Base-by-base conservation (phyloP, 805 yeast genomes). In the Cyberlindnera veronae region DNA sequence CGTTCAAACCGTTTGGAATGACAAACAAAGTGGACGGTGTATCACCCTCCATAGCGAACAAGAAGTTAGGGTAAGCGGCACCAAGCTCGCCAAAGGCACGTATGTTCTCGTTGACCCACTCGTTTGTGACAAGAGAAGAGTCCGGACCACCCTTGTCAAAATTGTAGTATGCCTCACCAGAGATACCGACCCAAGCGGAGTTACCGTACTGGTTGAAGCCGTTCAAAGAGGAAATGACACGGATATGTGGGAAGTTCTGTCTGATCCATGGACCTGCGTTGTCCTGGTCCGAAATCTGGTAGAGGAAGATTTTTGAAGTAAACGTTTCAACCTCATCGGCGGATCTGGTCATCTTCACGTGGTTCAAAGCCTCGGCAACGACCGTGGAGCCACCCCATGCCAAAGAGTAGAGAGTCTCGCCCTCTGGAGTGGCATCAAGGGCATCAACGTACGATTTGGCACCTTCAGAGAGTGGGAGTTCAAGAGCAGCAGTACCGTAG, bases 241-340 rank as follows among this genome's bases (percentile, higher is more conserved):
- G 45, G 9, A 60, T 35, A 16, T 34, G 22, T 12, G 64, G 64
- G 38, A 50, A 61, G 17, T 51, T 29, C 33, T 32, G 38, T 42
- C 66, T 49, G 27, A 61, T 57, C 64, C 64, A 61, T 19, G 58
- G 53, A 12, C 64, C 64, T 6, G 59, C 43, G 43, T 60, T 51
- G 34, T 61, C 66, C 42, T 61, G 66, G 36, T 61, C 66, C 1
- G 64, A 60, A 23, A 60, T 61, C 6, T 61, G 26, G 45, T 60
- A 61, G 15, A 57, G 53, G 12, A 43, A 38, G 15, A 59, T 6
- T 36, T 57, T 60, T 3, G 30, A 15, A 5, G 41, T 37, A 29
- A 60, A 54, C 14, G 19, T 16, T 0, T 34, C 49, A 3, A 52
- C 27, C 34, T 55, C 49, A 5, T 30, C 33, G 1, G 18, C 40